Evolutionary conservation across 176 grass and related monocot genomes (phyloP).

Genomic region (Thinopyrum elongatum): DNA sequence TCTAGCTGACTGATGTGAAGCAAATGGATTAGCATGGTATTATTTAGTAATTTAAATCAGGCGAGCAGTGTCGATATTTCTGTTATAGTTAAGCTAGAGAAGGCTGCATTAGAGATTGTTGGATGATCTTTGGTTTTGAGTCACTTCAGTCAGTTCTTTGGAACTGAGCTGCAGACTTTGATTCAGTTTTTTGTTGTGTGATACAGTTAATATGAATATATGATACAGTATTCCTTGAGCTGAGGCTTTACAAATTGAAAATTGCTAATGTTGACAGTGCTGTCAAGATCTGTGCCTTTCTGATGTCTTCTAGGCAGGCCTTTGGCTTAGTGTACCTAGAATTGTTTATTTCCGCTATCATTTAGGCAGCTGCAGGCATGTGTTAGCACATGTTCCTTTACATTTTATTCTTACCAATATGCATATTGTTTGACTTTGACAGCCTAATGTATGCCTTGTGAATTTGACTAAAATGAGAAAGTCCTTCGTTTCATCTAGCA

Average conservation of each 20-base stretch:
- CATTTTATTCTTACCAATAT: conserved; percentile 16
- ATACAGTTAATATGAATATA: conserved; percentile 4
- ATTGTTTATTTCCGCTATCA: conserved; percentile 12
- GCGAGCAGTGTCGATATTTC: background rate
- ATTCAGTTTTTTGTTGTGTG: background rate
- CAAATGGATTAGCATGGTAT: background rate
- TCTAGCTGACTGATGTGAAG: conserved; percentile 7
- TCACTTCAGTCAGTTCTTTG: no score
- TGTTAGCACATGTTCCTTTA: background rate
- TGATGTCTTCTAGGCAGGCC: background rate
- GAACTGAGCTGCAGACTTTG: background rate
- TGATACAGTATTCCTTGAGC: background rate
- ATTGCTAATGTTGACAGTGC: conserved; percentile 7
- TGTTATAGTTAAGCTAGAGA: background rate
- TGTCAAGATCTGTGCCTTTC: background rate
- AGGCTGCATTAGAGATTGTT: conserved; percentile 16
- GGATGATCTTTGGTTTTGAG: no score
- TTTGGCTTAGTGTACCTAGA: conserved; percentile 1
- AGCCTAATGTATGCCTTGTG: background rate
- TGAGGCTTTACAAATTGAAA: background rate
- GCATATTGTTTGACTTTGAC: conserved; percentile 9
- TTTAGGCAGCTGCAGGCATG: conserved; percentile 14
- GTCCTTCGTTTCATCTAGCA: conserved; percentile 13
- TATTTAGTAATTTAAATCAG: conserved; percentile 1
- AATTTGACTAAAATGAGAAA: background rate